These are phyloP conservation scores for Cladosporium sp. DNA, from an alignment of 2,329 filamentous ascomycete species.

Conservation along the genomic window DNA sequence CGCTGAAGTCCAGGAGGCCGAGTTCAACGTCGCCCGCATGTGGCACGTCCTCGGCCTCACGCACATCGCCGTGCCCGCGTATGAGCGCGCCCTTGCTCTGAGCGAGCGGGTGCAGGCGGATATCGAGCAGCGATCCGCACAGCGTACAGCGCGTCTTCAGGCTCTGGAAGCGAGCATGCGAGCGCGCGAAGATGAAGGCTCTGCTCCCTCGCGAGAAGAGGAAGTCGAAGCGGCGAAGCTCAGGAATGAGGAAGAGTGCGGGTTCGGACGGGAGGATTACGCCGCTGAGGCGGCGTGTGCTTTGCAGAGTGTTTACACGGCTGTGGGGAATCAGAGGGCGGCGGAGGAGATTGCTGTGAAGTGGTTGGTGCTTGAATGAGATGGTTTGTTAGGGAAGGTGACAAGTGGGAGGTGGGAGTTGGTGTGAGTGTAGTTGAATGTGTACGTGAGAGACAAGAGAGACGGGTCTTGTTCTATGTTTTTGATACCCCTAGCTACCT, in stretches of 20 bases:
- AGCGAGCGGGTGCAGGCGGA: constrained; percentile 42
- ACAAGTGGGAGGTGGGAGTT: no score
- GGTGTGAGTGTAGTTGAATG: no score
- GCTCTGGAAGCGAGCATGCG: constrained; percentile 10
- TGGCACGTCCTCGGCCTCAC: constrained; percentile 73
- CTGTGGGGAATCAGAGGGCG: constrained; percentile 58
- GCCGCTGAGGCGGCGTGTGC: constrained; percentile 70
- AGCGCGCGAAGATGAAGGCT: constrained; percentile 15
- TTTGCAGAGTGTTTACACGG: constrained; percentile 62
- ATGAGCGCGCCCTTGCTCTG: constrained; percentile 56
- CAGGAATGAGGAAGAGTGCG: constrained; percentile 18
- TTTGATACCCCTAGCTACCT: no score
- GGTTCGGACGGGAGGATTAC: constrained; percentile 53
- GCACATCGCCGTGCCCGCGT: constrained; percentile 69
- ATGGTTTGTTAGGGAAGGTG: background rate
- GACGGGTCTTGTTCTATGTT: no score
- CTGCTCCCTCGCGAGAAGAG: background rate
- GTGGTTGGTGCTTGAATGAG: constrained; percentile 47
- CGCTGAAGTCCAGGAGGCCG: constrained; percentile 60
- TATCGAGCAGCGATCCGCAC: constrained; percentile 25
- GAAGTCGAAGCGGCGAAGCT: constrained; percentile 12
- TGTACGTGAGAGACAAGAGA: no score
- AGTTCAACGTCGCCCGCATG: constrained; percentile 73
- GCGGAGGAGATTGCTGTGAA: constrained; percentile 59
- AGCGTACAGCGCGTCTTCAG: constrained; percentile 39